These are phyloP conservation scores for Apophysomyces trapeziformis DNA, from an alignment of 371 early-diverging fungal species.

Conservation along the genomic window DNA sequence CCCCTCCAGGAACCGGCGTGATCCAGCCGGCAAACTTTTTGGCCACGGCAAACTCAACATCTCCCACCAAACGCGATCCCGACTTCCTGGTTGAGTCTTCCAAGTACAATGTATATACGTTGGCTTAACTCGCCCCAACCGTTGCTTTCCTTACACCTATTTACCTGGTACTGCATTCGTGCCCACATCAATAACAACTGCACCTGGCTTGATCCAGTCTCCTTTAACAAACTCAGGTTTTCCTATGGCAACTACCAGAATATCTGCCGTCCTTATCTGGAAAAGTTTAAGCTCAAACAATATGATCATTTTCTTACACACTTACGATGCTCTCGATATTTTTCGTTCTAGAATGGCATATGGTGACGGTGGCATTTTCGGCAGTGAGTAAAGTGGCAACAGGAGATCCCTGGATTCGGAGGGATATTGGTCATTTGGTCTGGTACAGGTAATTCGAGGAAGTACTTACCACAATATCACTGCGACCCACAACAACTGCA, in stretches of 20 bases:
- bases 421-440: background rate
- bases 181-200: constrained; percentile 94
- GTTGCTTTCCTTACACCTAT: background rate
- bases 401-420: constrained; percentile 72
- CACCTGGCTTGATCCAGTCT: constrained; percentile 90
- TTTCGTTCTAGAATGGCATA: constrained; percentile 88
- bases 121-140: background rate
- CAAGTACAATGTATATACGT: background rate
- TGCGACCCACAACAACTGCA: constrained; percentile 92
- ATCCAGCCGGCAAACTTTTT: constrained; percentile 72
- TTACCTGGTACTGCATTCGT: constrained; percentile 82
- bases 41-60: constrained; percentile 84
- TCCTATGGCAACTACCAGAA: constrained; percentile 90
- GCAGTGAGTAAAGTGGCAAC: constrained; percentile 81
- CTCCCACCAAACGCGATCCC: constrained; percentile 91
- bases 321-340: constrained; percentile 74
- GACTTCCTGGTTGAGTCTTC: constrained; percentile 83
- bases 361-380: constrained; percentile 87
- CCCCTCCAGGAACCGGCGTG: constrained; percentile 97
- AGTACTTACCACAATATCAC: constrained; percentile 77
- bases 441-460: background rate
- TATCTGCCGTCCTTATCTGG: constrained; percentile 77
- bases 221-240: constrained; percentile 79
- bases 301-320: background rate
- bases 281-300: background rate